Base-by-base conservation (phyloP, 192 early-diverging fungal genomes). In the Gonapodya sp. region DNA sequence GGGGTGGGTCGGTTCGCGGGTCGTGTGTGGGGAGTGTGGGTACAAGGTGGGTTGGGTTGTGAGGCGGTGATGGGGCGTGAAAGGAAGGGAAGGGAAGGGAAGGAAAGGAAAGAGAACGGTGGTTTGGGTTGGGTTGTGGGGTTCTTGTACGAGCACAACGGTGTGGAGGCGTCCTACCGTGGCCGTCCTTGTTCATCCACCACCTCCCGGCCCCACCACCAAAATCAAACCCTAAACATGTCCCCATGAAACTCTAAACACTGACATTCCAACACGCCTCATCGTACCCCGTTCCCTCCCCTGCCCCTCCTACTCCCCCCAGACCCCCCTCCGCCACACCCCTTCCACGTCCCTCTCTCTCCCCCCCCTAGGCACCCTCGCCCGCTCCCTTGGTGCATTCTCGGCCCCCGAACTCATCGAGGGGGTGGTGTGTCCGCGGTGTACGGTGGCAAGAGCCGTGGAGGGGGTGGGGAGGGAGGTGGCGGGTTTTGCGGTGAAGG, bases 1-100 rank as follows among this genome's bases (percentile, higher is more conserved):
- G 2, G 75, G 75, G 8, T 33, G 16, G 8, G 75, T 77, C 31
- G 75, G 8, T 16, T 32, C 30, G 30, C 75, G 75, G 8, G 18
- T 77, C 30, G 18, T 16, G 75, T 77, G 75, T 34, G 75, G 75
- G 18, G 75, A 77, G 75, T 77, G 75, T 34, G 75, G 75, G 31
- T 77, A 77, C 75, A 34, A 16, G 8, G 75, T 77, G 75, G 31
- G 75, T 77, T 77, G 8, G n/a, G n/a, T n/a, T n/a, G n/a, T n/a
- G n/a, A n/a, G n/a, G n/a, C n/a, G n/a, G n/a, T n/a, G n/a, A n/a
- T n/a, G n/a, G n/a, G n/a, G n/a, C n/a, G n/a, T n/a, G n/a, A n/a
- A n/a, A n/a, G n/a, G n/a, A n/a, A n/a, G n/a, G n/a, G n/a, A n/a
- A n/a, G n/a, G n/a, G n/a, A n/a, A n/a, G n/a, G n/a, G n/a, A n/a